Base-by-base conservation (phyloP, 2,329 filamentous ascomycete genomes). In the Pyrenochaeta sp. region DNA sequence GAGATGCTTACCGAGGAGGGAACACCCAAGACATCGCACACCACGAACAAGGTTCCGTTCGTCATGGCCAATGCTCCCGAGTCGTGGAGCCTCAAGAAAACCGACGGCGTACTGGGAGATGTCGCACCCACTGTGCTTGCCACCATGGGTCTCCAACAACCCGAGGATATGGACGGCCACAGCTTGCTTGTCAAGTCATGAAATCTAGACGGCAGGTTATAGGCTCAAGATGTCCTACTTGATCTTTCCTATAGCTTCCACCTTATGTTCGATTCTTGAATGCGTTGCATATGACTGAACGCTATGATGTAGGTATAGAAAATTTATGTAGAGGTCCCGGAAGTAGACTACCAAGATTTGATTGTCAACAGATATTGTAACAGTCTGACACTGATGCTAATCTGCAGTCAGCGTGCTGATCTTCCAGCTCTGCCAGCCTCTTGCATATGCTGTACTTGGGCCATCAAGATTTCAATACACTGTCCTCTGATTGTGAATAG, bases 1-100 rank as follows among this genome's bases (percentile, higher is more conserved):
- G 95, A 99, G 83, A 99, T 99, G 95, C 90, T 98, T 79, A 98
- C 92, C 74, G 82, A 91, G 67, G 91, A 97, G 76, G 92, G 93
- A 76, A 96, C 92, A 75, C 95, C 95, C 68, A 99, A 99, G 87
- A 99, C 95, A 7, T 94, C 91, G 45, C 95, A 99, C 83, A 99
- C 95, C 40, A 93, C 90, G 64, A 99, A 99, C 85, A 95, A 95
- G 78, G 95, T 99, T 47, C 95, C 95, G 9, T 94, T 99, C 75
- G 87, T 98, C 78, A 97, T 99, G 93, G 92, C 93, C 75, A 99
- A 98, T 76, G 93, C 93, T 7, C 95, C 95, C 35, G 85, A 90
- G 73, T 90, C 91, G 66, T 97, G 90, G 89, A 91, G 87, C 68
- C 81, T 99, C 69, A 89, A 91, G 83, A 89, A 92, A 81, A 83